Conservation (phyloP, 1,284 basidiomycete species). For the Porodaedalea pini region DNA sequence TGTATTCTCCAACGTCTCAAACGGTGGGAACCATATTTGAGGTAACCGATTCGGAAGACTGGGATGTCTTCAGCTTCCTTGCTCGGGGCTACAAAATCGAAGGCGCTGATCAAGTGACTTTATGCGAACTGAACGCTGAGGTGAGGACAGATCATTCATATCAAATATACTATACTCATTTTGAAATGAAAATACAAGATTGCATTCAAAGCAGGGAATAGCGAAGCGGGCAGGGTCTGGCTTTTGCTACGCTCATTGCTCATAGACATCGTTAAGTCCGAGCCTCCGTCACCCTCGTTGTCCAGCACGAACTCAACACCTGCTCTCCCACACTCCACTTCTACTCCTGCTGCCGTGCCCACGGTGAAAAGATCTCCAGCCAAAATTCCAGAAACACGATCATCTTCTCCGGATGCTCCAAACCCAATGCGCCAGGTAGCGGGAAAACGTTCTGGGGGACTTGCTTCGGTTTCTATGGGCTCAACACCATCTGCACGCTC, state of each 20-base stretch:
- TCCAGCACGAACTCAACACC: constrained; percentile 27
- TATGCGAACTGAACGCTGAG: constrained; percentile 60
- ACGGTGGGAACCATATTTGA: constrained; percentile 46
- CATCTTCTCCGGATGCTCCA: constrained; percentile 21
- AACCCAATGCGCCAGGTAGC: background rate
- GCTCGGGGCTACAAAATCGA: constrained; percentile 67
- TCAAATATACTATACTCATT: constrained; percentile 9
- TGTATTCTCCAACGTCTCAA: constrained; percentile 48
- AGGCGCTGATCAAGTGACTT: constrained; percentile 44
- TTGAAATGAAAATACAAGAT: constrained; percentile 37
- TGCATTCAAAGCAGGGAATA: constrained; percentile 57
- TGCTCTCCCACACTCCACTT: constrained; percentile 37
- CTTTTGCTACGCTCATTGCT: constrained; percentile 58
- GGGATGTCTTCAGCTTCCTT: constrained; percentile 55
- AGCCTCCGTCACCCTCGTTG: constrained; percentile 30
- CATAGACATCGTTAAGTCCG: constrained; percentile 41
- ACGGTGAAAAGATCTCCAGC: constrained; percentile 22
- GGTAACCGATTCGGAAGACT: constrained; percentile 33
- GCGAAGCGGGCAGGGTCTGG: constrained; percentile 70
- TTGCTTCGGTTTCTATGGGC: background rate
- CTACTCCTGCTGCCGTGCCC: constrained; percentile 42
- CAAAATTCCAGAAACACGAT: constrained; percentile 18
- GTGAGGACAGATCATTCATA: constrained; percentile 31
- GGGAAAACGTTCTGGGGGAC: background rate
- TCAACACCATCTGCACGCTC: background rate